A percentile compares a stretch with the other conserved stretches of the same genome.
phyloP scores from a whole-genome alignment of 768 basidiomycete genomes.

The Leucocoprinus leucothites region DNA sequence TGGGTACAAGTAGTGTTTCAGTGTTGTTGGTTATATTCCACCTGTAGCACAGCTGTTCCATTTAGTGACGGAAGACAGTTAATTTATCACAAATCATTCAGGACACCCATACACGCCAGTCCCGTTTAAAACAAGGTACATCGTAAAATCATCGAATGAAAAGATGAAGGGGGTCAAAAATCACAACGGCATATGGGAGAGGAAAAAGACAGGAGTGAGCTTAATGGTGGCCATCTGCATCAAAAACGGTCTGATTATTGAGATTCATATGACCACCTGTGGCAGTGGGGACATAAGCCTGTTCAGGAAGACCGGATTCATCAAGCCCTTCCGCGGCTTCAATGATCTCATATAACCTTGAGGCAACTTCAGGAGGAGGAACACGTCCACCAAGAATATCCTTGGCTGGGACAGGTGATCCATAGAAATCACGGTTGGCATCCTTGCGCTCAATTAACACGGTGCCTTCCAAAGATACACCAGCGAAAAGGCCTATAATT shows the following conservation, averaged over 20 bases:
- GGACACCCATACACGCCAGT: neutral
- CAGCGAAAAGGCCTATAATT: slow-evolving; percentile 82
- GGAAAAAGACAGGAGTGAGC: neutral
- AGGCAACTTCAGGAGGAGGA: slow-evolving; percentile 96
- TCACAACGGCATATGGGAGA: neutral
- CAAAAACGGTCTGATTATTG: slow-evolving; percentile 65
- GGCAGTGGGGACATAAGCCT: slow-evolving; percentile 73
- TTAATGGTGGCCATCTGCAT: slow-evolving; percentile 55
- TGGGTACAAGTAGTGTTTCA: too few relatives aligned
- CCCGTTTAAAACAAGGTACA: neutral
- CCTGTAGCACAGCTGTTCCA: neutral
- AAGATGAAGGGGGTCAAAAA: neutral
- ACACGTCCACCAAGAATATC: slow-evolving; percentile 93
- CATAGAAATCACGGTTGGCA: slow-evolving; percentile 95
- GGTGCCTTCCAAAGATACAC: slow-evolving; percentile 92
- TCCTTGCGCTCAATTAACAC: slow-evolving; percentile 94
- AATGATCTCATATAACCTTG: slow-evolving; percentile 90
- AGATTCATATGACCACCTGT: slow-evolving; percentile 53
- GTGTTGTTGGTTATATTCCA: neutral
- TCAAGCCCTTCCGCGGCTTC: slow-evolving; percentile 94
- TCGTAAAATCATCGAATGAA: neutral
- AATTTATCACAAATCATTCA: neutral
- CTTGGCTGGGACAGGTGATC: slow-evolving; percentile 80
- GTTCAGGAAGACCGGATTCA: slow-evolving; percentile 74
- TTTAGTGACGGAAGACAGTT: neutral